These are phyloP conservation scores for Fomitiporia mediterranea DNA, from an alignment of 1,284 basidiomycete species.

Conservation along the genomic window DNA sequence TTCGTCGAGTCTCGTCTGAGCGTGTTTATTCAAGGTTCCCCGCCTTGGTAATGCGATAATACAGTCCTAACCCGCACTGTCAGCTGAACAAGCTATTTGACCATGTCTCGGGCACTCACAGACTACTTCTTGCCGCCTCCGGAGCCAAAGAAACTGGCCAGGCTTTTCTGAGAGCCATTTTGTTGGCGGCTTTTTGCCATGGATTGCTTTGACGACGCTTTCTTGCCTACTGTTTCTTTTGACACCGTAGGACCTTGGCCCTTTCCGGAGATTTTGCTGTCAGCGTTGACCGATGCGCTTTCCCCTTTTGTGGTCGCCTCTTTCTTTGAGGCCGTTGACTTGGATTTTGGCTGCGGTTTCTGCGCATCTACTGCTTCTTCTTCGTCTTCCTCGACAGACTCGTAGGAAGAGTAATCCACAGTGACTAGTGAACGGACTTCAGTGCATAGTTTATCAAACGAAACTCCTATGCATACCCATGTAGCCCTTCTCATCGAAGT, in stretches of 20 bases:
- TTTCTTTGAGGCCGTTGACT: constrained; percentile 27
- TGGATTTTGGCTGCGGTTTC: constrained; percentile 27
- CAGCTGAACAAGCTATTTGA: no score
- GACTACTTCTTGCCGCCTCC: constrained; percentile 6
- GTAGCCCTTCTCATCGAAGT: constrained; percentile 62
- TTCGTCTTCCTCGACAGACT: constrained; percentile 62
- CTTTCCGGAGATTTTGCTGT: background rate
- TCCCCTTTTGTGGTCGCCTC: background rate
- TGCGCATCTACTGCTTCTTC: constrained; percentile 29
- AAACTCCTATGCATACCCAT: constrained; percentile 36
- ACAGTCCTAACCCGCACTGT: background rate
- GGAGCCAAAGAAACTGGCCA: constrained; percentile 15
- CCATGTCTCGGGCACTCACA: no score
- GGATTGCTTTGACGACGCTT: constrained; percentile 25
- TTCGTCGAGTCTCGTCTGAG: no score
- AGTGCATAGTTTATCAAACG: background rate
- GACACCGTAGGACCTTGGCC: constrained; percentile 5
- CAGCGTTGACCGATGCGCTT: background rate
- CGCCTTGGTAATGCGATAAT: no score
- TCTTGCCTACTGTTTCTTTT: constrained; percentile 32
- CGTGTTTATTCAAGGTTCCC: no score
- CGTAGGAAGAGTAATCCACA: constrained; percentile 75
- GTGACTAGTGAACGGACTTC: constrained; percentile 41
- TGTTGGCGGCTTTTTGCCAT: background rate
- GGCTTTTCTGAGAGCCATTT: constrained; percentile 9